Base-by-base conservation (phyloP, 129 eudicot species). In the Logfia minima region DNA sequence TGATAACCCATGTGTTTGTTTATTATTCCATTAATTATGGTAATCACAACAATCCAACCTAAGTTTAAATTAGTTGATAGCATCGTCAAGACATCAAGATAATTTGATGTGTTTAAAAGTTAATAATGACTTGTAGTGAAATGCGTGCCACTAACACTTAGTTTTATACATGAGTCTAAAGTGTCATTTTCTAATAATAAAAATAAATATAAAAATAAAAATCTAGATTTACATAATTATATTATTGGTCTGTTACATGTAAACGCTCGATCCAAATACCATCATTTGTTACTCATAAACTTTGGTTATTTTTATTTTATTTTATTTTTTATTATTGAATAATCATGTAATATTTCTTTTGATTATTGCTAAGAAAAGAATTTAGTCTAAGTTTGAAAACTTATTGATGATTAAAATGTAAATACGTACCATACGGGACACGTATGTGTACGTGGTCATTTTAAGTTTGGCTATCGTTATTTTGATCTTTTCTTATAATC, bases 131-230 rank as follows among this genome's bases (percentile, higher is more conserved):
- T 26, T 2, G 29, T 2, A 26, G 29, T 2, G 2, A 26, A 26
- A 2, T 2, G 29, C 2, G 29, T 26, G 2, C 29, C 29, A 26
- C 29, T 26, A 26, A 1, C 29, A 26, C 29, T 26, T 26, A n/a
- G 2, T 26, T 26, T 26, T 66, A 73, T 66, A 52, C 75, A 67
- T 80, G 29, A 74, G 35, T 55, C 70, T 74, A 28, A 73, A 74
- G 39, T 58, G 70, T 80, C 84, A 41, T 56, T 24, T 58, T 74
- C 75, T 19, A 53, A 35, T 6, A 37, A 53, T 52, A 13, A 63
- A 51, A 9, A n/a, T 18, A 31, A 21, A 5, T 26, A 53, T 52
- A 13, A 63, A 51, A 9, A n/a, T 18, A 31, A 21, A 5, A 31
- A 37, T 68, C 1, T 60, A 17, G 5, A 52, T 11, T 14, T 64